Conservation (phyloP, 2,329 filamentous ascomycete genomes). For the Pleurostoma richardsiae region DNA sequence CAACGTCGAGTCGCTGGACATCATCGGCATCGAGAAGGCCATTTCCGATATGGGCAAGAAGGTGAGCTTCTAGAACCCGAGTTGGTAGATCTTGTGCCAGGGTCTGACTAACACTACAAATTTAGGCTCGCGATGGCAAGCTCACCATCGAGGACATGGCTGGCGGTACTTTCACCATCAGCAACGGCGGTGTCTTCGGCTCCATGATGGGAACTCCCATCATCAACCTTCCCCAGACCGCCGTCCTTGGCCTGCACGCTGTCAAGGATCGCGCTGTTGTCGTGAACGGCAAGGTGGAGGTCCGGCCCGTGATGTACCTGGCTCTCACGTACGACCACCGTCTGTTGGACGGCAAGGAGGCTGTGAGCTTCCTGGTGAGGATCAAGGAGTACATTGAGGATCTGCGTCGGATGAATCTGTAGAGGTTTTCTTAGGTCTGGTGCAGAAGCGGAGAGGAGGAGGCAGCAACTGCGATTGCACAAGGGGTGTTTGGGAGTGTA, state of each 20-base stretch:
- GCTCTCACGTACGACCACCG: constrained; percentile 97
- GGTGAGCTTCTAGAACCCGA: constrained; percentile 41
- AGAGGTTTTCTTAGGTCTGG: constrained; percentile 7
- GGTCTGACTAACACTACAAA: constrained; percentile 9
- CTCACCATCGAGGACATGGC: constrained; percentile 99
- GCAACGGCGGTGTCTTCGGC: constrained; percentile 94
- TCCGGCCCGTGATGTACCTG: constrained; percentile 99
- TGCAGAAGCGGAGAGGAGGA: too few species aligned
- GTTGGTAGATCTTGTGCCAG: too few species aligned
- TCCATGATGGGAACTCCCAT: constrained; percentile 97
- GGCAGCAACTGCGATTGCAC: too few species aligned
- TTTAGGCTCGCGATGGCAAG: constrained; percentile 85
- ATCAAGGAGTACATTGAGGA: constrained; percentile 98
- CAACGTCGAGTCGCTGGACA: constrained; percentile 83
- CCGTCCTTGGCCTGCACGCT: constrained; percentile 87
- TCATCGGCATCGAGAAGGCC: constrained; percentile 83
- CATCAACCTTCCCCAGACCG: constrained; percentile 93
- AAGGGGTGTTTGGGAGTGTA: too few species aligned
- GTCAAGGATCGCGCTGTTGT: constrained; percentile 93
- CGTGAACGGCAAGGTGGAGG: constrained; percentile 89
- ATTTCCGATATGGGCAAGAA: constrained; percentile 96
- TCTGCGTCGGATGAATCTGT: constrained; percentile 82
- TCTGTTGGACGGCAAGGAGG: constrained; percentile 89
- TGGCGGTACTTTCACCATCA: constrained; percentile 96
- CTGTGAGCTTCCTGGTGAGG: constrained; percentile 93